Percentiles rank a stretch among this genome's conserved stretches.
phyloP scores from a whole-genome alignment of 2,329 filamentous ascomycete species.

The Zasmidium citrigriseum region DNA sequence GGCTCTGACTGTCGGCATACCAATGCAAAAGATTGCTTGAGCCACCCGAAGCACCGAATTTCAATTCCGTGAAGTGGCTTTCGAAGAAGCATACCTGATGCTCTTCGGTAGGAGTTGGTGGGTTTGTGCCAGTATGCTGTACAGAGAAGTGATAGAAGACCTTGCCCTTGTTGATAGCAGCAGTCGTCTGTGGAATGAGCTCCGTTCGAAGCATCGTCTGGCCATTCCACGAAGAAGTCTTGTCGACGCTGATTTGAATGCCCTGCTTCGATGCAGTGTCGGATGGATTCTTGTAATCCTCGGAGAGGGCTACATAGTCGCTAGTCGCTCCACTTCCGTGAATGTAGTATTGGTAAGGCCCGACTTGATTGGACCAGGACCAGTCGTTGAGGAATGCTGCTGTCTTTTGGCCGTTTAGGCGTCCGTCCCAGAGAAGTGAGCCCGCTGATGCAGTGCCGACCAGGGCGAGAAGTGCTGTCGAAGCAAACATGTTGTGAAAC shows the following conservation, averaged over 20 bases:
- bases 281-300: conserved; percentile 65
- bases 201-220: conserved; percentile 73
- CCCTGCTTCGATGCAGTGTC: conserved; percentile 64
- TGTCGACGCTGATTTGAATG: conserved; percentile 66
- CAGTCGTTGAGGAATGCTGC: conserved; percentile 58
- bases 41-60: conserved; percentile 60
- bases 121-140: conserved; percentile 59
- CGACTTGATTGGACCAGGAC: conserved; percentile 65
- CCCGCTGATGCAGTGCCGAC: conserved; percentile 36
- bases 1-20: conserved; percentile 60
- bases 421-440: conserved; percentile 64
- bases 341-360: conserved; percentile 75
- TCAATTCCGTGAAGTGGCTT: conserved; percentile 73
- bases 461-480: conserved; percentile 23
- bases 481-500: conserved; percentile 22
- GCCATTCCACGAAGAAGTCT: conserved; percentile 69
- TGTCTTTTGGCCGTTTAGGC: conserved; percentile 61
- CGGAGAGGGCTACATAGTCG: conserved; percentile 63
- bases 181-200: conserved; percentile 69
- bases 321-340: conserved; percentile 61
- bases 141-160: conserved; percentile 74
- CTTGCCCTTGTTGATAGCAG: conserved; percentile 65
- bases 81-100: conserved; percentile 69
- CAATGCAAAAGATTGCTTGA: conserved; percentile 61
- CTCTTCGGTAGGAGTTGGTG: conserved; percentile 63